These are phyloP conservation scores for Saitozyma podzolica DNA, from an alignment of 768 basidiomycete genomes.

Conservation along the genomic window DNA sequence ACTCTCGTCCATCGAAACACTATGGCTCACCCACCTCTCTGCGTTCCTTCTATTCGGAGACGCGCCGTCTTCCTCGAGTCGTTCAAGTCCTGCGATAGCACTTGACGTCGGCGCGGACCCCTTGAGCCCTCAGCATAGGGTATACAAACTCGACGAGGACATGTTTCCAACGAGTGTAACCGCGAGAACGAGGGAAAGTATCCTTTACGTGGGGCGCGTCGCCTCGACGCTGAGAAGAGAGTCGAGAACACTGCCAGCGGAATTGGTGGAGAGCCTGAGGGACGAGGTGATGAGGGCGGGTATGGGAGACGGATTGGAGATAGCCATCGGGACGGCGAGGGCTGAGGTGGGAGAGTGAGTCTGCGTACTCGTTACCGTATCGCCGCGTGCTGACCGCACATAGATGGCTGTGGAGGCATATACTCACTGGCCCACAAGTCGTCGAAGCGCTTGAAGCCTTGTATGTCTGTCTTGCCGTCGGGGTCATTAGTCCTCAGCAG, in stretches of 20 bases:
- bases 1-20: slow-evolving; percentile 72
- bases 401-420: slow-evolving; percentile 83
- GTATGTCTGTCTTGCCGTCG: slow-evolving; percentile 57
- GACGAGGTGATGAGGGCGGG: slow-evolving; percentile 67
- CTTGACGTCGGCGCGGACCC: slow-evolving; percentile 59
- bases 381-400: background rate
- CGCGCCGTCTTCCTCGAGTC: slow-evolving; percentile 53
- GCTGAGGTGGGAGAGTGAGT: slow-evolving; percentile 72
- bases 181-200: slow-evolving; percentile 70
- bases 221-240: slow-evolving; percentile 78
- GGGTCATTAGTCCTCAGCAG: background rate
- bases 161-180: slow-evolving; percentile 76
- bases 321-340: slow-evolving; percentile 70
- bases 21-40: slow-evolving; percentile 81
- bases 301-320: slow-evolving; percentile 74
- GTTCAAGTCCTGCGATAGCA: slow-evolving; percentile 20
- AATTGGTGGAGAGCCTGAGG: slow-evolving; percentile 64
- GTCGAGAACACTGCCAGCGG: slow-evolving; percentile 70
- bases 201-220: slow-evolving; percentile 81
- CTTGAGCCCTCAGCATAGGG: slow-evolving; percentile 59
- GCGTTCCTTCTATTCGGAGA: slow-evolving; percentile 80
- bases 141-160: slow-evolving; percentile 64
- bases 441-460: slow-evolving; percentile 80
- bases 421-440: slow-evolving; percentile 78
- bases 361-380: background rate